Conservation (phyloP, 2,329 filamentous ascomycete genomes). For the Pseudogymnoascus sp. region DNA sequence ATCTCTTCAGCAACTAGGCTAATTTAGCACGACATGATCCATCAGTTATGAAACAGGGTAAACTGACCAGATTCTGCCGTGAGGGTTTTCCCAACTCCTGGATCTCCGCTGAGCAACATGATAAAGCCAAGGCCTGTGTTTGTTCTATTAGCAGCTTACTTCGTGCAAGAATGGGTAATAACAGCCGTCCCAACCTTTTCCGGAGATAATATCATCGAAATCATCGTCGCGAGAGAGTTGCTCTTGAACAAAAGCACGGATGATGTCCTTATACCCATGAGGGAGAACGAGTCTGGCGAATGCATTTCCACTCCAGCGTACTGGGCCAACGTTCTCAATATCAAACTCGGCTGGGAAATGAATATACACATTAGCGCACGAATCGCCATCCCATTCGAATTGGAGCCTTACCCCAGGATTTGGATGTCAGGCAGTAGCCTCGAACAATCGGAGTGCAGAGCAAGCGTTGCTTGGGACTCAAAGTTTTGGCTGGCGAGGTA, state of each 20-base stretch:
- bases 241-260: conserved; percentile 44
- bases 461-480: conserved; percentile 17
- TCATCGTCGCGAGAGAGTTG: conserved; percentile 37
- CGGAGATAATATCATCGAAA: conserved; percentile 48
- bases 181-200: conserved; percentile 39
- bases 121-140: conserved; percentile 15
- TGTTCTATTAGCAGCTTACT: neutral
- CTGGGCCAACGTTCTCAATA: conserved; percentile 39
- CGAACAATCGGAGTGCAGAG: conserved; percentile 28
- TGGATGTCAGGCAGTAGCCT: conserved; percentile 31
- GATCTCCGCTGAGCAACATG: conserved; percentile 39
- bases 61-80: conserved; percentile 57
- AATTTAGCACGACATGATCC: neutral
- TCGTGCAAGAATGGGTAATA: neutral
- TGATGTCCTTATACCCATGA: conserved; percentile 44
- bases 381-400: neutral
- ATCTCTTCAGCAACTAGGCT: conserved; percentile 40
- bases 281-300: conserved; percentile 46
- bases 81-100: conserved; percentile 60
- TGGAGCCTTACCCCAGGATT: conserved; percentile 29
- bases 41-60: neutral
- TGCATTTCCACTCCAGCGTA: conserved; percentile 44
- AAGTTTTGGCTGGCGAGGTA: neutral
- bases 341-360: conserved; percentile 33
- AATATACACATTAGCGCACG: conserved; percentile 6